These are phyloP conservation scores for Oenanthe javanica DNA, from an alignment of 140 eudicot species.

Conservation along the genomic window DNA sequence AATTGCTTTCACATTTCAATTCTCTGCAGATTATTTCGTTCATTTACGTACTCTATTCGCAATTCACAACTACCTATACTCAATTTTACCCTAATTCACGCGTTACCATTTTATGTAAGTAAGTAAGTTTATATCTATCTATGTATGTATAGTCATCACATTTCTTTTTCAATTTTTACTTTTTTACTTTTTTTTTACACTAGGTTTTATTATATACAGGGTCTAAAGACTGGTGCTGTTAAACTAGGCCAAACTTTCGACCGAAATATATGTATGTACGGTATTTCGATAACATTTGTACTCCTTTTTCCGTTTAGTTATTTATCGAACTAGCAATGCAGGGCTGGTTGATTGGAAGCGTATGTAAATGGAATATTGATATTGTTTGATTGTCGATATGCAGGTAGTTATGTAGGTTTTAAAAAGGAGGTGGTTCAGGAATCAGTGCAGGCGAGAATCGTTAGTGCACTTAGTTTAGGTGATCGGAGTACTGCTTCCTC, in stretches of 20 bases:
- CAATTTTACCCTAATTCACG: not conserved
- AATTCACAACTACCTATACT: not conserved
- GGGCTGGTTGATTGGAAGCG: not conserved
- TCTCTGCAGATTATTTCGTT: not conserved
- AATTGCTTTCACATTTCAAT: not conserved
- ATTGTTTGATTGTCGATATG: slow-evolving; percentile 7
- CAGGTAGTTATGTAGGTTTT: slow-evolving; percentile 28
- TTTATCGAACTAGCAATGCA: not conserved
- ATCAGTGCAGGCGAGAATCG: slow-evolving; percentile 34
- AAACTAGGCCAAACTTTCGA: slow-evolving; percentile 21
- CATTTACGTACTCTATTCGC: not conserved
- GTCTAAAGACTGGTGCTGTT: slow-evolving; percentile 17
- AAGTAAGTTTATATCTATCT: not conserved
- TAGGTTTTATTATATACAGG: slow-evolving; percentile 18
- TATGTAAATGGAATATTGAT: not conserved
- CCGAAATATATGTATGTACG: slow-evolving; percentile 19
- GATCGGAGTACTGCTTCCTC: slow-evolving; percentile 49
- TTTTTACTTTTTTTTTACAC: too few relatives aligned
- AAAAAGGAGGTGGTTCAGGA: slow-evolving; percentile 21
- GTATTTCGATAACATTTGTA: not conserved
- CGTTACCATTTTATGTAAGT: not conserved
- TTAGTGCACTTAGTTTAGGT: slow-evolving; percentile 65
- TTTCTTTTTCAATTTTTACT: not conserved
- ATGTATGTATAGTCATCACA: not conserved
- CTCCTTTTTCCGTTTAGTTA: not conserved